Evolutionary conservation across 169 alveolate species (phyloP), one percentile per base, ranked within the genome.

Genomic region (Miamiensis avidus): DNA sequence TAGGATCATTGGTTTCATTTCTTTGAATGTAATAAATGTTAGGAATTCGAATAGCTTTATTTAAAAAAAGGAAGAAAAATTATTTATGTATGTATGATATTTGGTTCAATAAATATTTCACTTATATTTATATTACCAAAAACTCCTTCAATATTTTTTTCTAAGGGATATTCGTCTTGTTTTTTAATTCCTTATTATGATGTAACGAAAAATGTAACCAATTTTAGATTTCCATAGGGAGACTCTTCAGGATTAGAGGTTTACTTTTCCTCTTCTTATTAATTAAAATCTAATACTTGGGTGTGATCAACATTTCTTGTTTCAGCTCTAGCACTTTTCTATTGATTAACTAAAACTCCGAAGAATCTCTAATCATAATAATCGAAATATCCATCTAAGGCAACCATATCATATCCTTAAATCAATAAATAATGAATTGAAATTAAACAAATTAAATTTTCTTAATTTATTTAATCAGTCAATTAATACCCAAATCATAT

Each of bases 371-470:
- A 64, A 75, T 76, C 84, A 31, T 75, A 81, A 26, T 64, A 49
- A 30, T 79, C 84, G 20, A 69, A 79, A 65, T 49, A 86, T 34
- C 78, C 69, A 73, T 75, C 28, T n/a, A 34, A 81, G 0, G 34
- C 74, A 74, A 74, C 83, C 75, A 25, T 73, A 31, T 34, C 74
- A 34, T 15, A 29, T 91, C 78, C 69, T 49, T 89, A 27, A 95
- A 91, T 34, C 90, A 82, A 49, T 93, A 88, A 6, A 95, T 87
- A 77, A 97, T 89, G 29, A 93, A 85, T 82, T 95, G 96, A 16
- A 82, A 29, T 73, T 79, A 73, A 83, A 93, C 97, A 96, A 97
- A 93, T 84, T 84, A 87, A 34, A 88, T 75, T 28, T 93, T 94
- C 25, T 88, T 82, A 32, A 97, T 96, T 25, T 91, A 91, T 4